Conservation (phyloP, 257 asterid genomes). For the Solanum corneliomulleri region DNA sequence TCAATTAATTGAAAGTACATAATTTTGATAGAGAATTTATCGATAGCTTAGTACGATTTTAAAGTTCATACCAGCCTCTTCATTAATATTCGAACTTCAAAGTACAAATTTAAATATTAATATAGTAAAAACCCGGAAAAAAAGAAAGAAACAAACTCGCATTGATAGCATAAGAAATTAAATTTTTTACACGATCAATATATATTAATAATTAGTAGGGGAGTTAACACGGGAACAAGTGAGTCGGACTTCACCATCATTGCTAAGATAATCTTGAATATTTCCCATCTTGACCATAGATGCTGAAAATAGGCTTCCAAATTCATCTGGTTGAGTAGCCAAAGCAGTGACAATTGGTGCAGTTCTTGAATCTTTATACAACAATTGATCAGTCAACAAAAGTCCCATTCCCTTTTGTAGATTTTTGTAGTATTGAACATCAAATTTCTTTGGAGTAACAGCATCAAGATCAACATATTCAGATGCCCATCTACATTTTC, state of each 20-base stretch:
- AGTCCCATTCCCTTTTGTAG: slow-evolving; percentile 70
- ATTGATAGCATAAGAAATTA: not conserved
- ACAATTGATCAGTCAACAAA: slow-evolving; percentile 49
- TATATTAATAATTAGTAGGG: not conserved
- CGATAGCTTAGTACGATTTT: not conserved
- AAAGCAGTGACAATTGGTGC: slow-evolving; percentile 47
- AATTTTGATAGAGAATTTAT: not conserved
- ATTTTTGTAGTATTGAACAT: slow-evolving; percentile 51
- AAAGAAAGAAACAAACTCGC: not conserved
- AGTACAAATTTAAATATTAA: not conserved
- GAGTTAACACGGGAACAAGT: slow-evolving; percentile 39
- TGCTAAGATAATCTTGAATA: slow-evolving; percentile 32
- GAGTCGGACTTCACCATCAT: slow-evolving; percentile 45
- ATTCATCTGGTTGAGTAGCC: slow-evolving; percentile 31
- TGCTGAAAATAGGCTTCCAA: slow-evolving; percentile 49
- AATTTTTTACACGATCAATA: not conserved
- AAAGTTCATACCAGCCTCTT: not conserved
- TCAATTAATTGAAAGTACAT: too few relatives aligned
- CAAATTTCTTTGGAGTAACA: slow-evolving; percentile 37
- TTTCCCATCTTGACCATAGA: slow-evolving; percentile 79
- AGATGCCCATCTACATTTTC: slow-evolving; percentile 91
- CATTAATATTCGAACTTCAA: not conserved
- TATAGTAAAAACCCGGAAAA: not conserved
- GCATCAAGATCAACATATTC: slow-evolving; percentile 63
- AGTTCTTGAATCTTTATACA: slow-evolving; percentile 57